Conservation (phyloP, 495 filamentous ascomycete species). For the Penicillium cosmopolitanum region DNA sequence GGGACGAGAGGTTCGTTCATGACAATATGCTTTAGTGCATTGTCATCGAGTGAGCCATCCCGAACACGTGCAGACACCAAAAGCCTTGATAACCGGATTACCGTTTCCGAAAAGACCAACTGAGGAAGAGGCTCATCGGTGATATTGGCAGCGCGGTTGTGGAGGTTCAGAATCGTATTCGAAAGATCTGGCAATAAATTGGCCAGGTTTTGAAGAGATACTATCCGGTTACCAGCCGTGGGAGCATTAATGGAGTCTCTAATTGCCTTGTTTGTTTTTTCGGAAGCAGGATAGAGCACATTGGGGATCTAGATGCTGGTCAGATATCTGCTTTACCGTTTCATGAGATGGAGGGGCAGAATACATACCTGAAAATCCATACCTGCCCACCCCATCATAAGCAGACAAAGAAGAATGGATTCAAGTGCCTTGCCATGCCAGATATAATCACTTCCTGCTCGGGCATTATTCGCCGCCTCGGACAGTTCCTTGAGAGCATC, state of each 20-base stretch:
- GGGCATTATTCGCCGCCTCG: conserved; percentile 77
- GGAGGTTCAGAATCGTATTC: conserved; percentile 81
- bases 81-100: conserved; percentile 77
- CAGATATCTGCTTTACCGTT: background rate
- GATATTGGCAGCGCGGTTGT: conserved; percentile 73
- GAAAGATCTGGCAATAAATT: conserved; percentile 72
- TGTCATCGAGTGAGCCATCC: conserved; percentile 67
- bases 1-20: conserved; percentile 51
- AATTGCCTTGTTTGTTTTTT: conserved; percentile 54
- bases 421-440: conserved; percentile 98
- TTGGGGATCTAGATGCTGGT: conserved; percentile 57
- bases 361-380: conserved; percentile 78
- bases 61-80: conserved; percentile 70
- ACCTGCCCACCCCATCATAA: conserved; percentile 84
- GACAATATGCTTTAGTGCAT: conserved; percentile 70
- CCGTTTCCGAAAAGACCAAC: conserved; percentile 77
- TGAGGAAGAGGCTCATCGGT: conserved; percentile 81
- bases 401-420: conserved; percentile 75
- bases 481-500: conserved; percentile 86
- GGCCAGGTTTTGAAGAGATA: conserved; percentile 66
- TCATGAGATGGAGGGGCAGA: background rate
- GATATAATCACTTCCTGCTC: conserved; percentile 82
- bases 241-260: conserved; percentile 48
- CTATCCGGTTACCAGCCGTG: conserved; percentile 49
- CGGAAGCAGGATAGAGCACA: conserved; percentile 61